Percentiles rank a stretch among this genome's conserved stretches.
phyloP scores from a whole-genome alignment of 2,329 filamentous ascomycete genomes.

The Penicillium sp. region DNA sequence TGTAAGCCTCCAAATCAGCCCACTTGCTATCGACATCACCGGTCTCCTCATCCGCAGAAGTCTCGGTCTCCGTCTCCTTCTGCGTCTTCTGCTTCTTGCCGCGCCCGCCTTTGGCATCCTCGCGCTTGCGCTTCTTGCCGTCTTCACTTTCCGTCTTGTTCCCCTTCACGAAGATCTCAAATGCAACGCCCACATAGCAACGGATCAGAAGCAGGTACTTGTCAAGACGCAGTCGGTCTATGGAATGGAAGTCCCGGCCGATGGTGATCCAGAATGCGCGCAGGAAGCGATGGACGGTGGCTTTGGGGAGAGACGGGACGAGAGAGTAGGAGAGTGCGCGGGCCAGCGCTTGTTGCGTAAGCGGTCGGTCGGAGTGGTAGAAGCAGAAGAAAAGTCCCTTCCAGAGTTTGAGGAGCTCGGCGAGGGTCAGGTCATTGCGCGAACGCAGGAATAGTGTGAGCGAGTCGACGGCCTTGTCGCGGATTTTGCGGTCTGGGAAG shows the following conservation, averaged over 20 bases:
- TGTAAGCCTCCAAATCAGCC: constrained; percentile 35
- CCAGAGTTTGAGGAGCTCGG: constrained; percentile 84
- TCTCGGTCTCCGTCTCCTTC: constrained; percentile 17
- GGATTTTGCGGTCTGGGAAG: constrained; percentile 65
- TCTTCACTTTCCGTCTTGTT: constrained; percentile 14
- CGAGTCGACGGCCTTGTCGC: constrained; percentile 69
- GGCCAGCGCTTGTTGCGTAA: constrained; percentile 80
- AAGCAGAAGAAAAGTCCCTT: constrained; percentile 88
- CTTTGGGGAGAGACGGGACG: constrained; percentile 53
- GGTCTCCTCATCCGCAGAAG: constrained; percentile 16
- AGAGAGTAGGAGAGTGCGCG: constrained; percentile 66
- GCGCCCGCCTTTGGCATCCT: constrained; percentile 24
- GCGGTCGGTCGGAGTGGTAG: constrained; percentile 87
- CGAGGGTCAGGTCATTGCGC: constrained; percentile 55
- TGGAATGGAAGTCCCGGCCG: constrained; percentile 61
- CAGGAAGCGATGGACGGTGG: constrained; percentile 47
- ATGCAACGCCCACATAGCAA: constrained; percentile 67
- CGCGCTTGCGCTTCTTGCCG: constrained; percentile 30
- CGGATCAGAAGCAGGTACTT: constrained; percentile 87
- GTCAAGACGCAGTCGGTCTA: constrained; percentile 76
- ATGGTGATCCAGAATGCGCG: constrained; percentile 68
- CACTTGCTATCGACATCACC: constrained; percentile 23
- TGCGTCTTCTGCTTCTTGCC: constrained; percentile 30
- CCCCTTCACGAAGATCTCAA: constrained; percentile 44
- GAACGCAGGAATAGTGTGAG: constrained; percentile 71